Base-by-base conservation (phyloP, 2,329 filamentous ascomycete genomes). In the Acrocalymma vagum region DNA sequence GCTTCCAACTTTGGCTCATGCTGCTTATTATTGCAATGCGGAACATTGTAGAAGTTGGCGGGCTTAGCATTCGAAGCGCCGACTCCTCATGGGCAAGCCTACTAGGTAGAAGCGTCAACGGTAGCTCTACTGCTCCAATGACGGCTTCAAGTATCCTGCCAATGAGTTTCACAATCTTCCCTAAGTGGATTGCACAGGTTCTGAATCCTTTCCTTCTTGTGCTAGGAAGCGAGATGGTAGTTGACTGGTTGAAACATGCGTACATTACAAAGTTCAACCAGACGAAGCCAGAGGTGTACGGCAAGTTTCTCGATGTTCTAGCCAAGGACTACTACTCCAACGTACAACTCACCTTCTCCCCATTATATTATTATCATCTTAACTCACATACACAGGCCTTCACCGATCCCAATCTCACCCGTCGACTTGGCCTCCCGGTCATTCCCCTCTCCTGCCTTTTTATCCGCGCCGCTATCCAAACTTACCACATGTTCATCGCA, bases 241-340 rank as follows among this genome's bases (percentile, higher is more conserved):
- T 99, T 2, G 94, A 99, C 71, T 92, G 89, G 82, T 82, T 96
- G 68, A 99, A 99, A 70, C 95, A 99, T 65, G 90, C 90, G 15
- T 99, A 97, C 66, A 95, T 99, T 66, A 92, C 86, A 65, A 99
- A 99, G 66, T 99, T 99, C 76, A 99, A 99, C 77, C 96, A 95
- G 58, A 91, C 92, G 55, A 93, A 94, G 51, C 94, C 94, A 3
- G 83, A 82, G 6, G 88, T 99, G 40, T 99, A 99, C 68, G 82
- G 84, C 36, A 84, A 91, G 16, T 96, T 94, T 64, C 80, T 97
- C 11, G 95, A 99, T 63, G 89, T 99, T 4, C 75, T 99, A 6
- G 92, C 91, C 53, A 97, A 97, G 69, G 94, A 99, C 68, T 99
- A 99, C 72, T 99, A 99, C 66, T 93, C 91, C 1, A 93, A 96